Conservation (phyloP, 2,329 filamentous ascomycete genomes). For the Lecanoromycetidae sp. region DNA sequence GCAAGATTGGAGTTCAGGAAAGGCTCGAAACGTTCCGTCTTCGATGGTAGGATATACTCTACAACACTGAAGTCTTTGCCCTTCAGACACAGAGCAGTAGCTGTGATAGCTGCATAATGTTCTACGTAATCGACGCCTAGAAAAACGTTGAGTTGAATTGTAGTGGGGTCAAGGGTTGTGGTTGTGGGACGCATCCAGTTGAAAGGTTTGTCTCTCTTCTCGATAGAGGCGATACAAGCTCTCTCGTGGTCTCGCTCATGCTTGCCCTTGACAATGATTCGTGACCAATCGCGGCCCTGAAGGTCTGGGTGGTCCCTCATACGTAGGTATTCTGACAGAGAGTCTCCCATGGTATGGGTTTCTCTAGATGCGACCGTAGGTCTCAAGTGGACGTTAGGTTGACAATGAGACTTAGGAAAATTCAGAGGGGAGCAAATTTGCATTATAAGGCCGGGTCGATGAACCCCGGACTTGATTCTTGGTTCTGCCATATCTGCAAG, state of each 20-base stretch:
- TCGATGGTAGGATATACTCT: constrained; percentile 1
- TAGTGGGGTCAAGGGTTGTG: constrained; percentile 3
- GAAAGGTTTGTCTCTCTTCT: constrained; percentile 18
- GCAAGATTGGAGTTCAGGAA: constrained; percentile 12
- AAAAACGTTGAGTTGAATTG: constrained; percentile 15
- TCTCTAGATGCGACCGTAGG: constrained; percentile 4
- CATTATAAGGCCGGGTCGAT: too few relatives aligned
- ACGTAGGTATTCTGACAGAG: constrained; percentile 6
- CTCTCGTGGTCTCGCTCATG: constrained; percentile 2
- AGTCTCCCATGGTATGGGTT: constrained; percentile 12
- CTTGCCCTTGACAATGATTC: constrained; percentile 8
- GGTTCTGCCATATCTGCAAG: too few relatives aligned
- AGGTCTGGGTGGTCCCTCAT: constrained; percentile 11
- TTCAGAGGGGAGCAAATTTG: too few relatives aligned
- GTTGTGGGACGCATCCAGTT: constrained; percentile 19
- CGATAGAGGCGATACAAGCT: constrained; percentile 10
- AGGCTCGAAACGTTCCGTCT: not conserved
- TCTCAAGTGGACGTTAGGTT: too few relatives aligned
- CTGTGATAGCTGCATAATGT: constrained; percentile 17
- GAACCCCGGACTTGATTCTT: too few relatives aligned
- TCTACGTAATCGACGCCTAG: constrained; percentile 16
- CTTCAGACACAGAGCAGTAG: constrained; percentile 13
- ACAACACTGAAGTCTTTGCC: not conserved
- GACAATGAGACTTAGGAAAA: too few relatives aligned
- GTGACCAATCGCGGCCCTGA: not conserved